Conservation (phyloP, 192 early-diverging fungal genomes). For the Coemansia sp. region DNA sequence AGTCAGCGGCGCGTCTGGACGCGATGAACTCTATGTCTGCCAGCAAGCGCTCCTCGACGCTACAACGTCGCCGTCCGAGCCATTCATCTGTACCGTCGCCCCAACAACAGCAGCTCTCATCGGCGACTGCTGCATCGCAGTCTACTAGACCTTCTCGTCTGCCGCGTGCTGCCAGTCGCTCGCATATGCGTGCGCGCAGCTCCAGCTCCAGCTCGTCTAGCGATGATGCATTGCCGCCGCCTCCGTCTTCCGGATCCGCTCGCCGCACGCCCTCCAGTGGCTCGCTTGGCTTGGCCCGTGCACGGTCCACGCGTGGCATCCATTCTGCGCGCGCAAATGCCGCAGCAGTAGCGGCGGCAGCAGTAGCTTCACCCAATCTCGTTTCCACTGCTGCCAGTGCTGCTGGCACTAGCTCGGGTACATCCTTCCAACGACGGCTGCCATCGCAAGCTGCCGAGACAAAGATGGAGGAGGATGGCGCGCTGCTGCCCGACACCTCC, state of each 20-base stretch:
- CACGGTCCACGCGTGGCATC: background rate
- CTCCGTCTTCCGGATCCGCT: background rate
- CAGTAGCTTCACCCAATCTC: background rate
- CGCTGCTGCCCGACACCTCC: constrained; percentile 16
- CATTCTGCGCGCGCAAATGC: constrained; percentile 4
- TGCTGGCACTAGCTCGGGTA: background rate
- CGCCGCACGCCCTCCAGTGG: background rate
- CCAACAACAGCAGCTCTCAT: background rate
- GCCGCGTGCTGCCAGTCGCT: constrained; percentile 4
- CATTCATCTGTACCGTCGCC: constrained; percentile 1
- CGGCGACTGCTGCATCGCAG: background rate
- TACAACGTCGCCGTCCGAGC: background rate
- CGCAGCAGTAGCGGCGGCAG: background rate
- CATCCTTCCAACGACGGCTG: background rate
- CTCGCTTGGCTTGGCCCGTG: background rate
- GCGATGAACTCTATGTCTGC: constrained; percentile 17
- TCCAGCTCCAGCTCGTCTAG: background rate
- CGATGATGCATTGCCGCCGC: background rate
- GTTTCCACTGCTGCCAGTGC: background rate
- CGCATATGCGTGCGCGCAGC: constrained; percentile 12
- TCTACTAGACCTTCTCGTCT: background rate
- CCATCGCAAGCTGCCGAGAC: background rate
- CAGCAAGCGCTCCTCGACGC: background rate
- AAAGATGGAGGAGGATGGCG: background rate
- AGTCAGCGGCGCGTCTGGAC: constrained; percentile 41